A percentile compares a stretch with the other conserved stretches of the same genome.
Evolutionary conservation across 345 rosid species (phyloP).

Genomic region (Hibiscus tridactylites): DNA sequence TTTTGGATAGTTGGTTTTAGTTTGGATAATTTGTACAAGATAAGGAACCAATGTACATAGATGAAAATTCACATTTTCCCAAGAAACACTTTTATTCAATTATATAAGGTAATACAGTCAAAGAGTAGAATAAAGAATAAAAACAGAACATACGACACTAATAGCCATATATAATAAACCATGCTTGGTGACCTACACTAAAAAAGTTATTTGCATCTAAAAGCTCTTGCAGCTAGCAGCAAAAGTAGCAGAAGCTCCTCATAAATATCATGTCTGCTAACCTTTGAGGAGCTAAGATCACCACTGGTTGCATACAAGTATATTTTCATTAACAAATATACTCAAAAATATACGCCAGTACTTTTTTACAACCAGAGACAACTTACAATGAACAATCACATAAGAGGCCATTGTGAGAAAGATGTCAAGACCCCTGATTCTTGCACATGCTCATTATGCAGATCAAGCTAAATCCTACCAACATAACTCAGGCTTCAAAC

Average conservation of each 20-base stretch:
- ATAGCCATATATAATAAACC: background rate
- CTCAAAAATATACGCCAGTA: background rate
- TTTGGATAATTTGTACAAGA: background rate
- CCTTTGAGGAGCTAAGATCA: background rate
- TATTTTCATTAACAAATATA: background rate
- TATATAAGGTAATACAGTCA: background rate
- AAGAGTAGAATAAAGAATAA: background rate
- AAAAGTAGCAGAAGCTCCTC: background rate
- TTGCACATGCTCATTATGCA: background rate
- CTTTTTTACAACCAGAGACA: background rate
- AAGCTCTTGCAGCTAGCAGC: background rate
- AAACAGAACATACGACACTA: background rate
- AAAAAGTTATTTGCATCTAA: background rate
- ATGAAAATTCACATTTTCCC: background rate
- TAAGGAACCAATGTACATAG: background rate
- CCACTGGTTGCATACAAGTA: background rate
- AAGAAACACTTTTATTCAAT: background rate
- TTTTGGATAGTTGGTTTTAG: constrained; percentile 12
- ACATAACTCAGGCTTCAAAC: background rate
- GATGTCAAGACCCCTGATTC: background rate
- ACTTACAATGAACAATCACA: background rate
- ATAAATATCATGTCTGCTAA: background rate
- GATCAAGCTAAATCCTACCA: background rate
- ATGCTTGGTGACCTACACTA: background rate
- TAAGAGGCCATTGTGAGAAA: background rate